Base-by-base conservation (phyloP, 2,329 filamentous ascomycete genomes). In the Curvularia verruculosa region DNA sequence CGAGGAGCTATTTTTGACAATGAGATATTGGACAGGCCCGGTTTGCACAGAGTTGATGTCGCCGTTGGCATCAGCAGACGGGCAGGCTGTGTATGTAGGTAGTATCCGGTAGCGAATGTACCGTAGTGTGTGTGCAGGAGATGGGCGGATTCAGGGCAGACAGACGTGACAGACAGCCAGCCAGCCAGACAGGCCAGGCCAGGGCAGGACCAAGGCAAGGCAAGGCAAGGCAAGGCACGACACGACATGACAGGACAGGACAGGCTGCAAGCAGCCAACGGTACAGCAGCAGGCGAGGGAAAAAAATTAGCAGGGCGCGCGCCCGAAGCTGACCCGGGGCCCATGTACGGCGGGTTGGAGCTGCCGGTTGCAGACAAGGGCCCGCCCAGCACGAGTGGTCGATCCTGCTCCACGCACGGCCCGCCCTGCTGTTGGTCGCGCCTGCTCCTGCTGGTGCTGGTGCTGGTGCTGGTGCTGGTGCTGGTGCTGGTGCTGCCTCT, bases 391-490 rank as follows among this genome's bases (percentile, higher is more conserved):
- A 29, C 5, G 26, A 60, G 57, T 67, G 65, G 69, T 55, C 61
- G 63, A 68, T 68, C 44, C 61, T 59, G 58, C 67, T 65, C 61
- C 64, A 61, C 60, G 64, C 68, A 69, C 69, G 69, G 66, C 64
- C 69, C 68, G 63, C 63, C 6, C 29, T 48, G 26, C 37, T 56
- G 58, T 60, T 57, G 55, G 61, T 61, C 41, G 61, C 60, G n/a
- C n/a, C n/a, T n/a, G n/a, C n/a, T n/a, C n/a, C n/a, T n/a, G n/a
- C n/a, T n/a, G n/a, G n/a, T n/a, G n/a, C n/a, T n/a, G n/a, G n/a
- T n/a, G n/a, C n/a, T n/a, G n/a, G n/a, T n/a, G n/a, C n/a, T n/a
- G n/a, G n/a, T n/a, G n/a, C n/a, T n/a, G n/a, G n/a, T n/a, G n/a
- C n/a, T n/a, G n/a, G n/a, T n/a, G n/a, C n/a, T n/a, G n/a, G n/a